Evolutionary conservation across 495 filamentous ascomycete genomes (phyloP).

Genomic region (Cenococcum geophilum): DNA sequence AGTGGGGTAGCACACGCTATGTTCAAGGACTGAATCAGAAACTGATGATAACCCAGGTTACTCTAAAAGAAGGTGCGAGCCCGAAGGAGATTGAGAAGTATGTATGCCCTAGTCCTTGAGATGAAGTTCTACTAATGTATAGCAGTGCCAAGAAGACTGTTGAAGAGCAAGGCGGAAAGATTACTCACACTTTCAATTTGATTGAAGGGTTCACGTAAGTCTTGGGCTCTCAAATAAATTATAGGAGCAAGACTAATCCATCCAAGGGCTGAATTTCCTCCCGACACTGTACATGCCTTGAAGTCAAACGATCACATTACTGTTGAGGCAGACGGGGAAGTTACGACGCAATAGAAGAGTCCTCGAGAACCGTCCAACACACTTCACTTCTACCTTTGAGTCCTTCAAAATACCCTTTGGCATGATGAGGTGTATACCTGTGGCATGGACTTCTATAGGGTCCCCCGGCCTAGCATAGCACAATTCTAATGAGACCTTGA

Average conservation of each 20-base stretch:
- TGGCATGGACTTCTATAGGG: neutral
- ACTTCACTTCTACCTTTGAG: neutral
- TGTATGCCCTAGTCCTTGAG: slow-evolving; percentile 14
- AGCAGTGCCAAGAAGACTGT: slow-evolving; percentile 67
- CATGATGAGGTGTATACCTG: neutral
- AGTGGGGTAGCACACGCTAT: slow-evolving; percentile 25
- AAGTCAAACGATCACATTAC: slow-evolving; percentile 62
- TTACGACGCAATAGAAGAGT: slow-evolving; percentile 61
- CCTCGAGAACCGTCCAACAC: neutral
- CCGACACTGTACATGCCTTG: slow-evolving; percentile 56
- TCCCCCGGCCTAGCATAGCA: neutral
- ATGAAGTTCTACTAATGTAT: slow-evolving; percentile 8
- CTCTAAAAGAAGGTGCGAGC: slow-evolving; percentile 61
- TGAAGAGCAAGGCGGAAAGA: slow-evolving; percentile 65
- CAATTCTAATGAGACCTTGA: neutral
- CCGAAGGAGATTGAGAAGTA: slow-evolving; percentile 59
- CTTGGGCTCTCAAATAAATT: neutral
- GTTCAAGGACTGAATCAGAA: neutral
- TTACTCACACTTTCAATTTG: slow-evolving; percentile 73
- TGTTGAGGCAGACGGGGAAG: slow-evolving; percentile 66
- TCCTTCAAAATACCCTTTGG: neutral
- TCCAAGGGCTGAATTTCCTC: slow-evolving; percentile 65
- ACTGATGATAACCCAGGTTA: slow-evolving; percentile 52
- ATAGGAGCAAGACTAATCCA: neutral
- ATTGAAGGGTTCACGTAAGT: slow-evolving; percentile 89